Evolutionary conservation across 768 basidiomycete species (phyloP), one percentile per base, ranked within the genome.

Genomic region (Suillus variegatus): DNA sequence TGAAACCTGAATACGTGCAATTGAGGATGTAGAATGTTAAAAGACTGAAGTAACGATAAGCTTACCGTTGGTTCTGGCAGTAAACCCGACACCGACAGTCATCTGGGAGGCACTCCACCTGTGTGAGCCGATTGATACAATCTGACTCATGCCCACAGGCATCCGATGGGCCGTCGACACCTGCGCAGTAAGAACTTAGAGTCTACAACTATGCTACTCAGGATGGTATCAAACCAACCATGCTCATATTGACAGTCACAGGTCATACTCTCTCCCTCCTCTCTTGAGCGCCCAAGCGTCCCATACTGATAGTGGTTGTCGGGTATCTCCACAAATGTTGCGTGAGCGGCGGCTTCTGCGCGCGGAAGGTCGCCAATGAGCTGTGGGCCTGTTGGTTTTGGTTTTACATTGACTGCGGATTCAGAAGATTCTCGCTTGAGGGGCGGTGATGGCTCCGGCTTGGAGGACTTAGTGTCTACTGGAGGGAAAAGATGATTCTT

Each of bases 111-210:
- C 97, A 99, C 78, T 99, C 97, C 14, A 99, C 94, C 77, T 97
- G 96, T 32, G 97, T 96, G 67, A 99, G 86, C 65, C 95, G 85
- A 78, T 99, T 99, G 80, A 99, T 98, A 76, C 97, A 99, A 80
- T 97, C 93, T 28, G 94, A 94, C 67, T 86, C 82, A 46, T 88
- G 86, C 32, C 95, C 94, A 78, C 97, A 99, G 7, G 94, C 94
- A 62, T 77, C 78, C 52, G 86, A 81, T 14, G 81, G 82, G 67
- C 84, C 82, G 75, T 91, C 89, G 32, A 78, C 73, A 67, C 82
- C 92, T 94, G 73, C 75, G 68, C 63, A 67, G 54, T 67, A 66
- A 67, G 68, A 70, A 74, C 74, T 76, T 70, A 71, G 76, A 74
- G 73, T 67, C 70, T 47, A 72, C 72, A 66, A 66, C 74, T 66